Evolutionary conservation across 1,284 basidiomycete genomes (phyloP).

Genomic region (Ustilago vetiveriae): DNA sequence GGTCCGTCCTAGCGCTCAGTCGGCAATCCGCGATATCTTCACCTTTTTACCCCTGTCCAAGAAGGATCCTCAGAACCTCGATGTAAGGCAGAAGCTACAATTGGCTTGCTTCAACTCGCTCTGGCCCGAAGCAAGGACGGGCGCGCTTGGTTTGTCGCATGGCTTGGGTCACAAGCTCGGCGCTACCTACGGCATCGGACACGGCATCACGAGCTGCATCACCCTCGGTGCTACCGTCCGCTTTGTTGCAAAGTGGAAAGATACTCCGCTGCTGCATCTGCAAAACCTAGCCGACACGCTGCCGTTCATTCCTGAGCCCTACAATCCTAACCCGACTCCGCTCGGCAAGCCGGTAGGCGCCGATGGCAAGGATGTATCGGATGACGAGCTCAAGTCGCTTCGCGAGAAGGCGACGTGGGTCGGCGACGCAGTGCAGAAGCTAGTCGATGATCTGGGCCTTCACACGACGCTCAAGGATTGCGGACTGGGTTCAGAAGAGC

Average conservation of each 20-base stretch:
- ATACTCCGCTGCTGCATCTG: conserved; percentile 36
- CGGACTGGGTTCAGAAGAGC: conserved; percentile 73
- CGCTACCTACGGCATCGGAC: conserved; percentile 78
- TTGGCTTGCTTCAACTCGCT: conserved; percentile 79
- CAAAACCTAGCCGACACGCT: conserved; percentile 51
- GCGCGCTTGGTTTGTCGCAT: conserved; percentile 78
- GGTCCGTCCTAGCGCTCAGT: conserved; percentile 61
- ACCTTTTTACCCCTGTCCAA: conserved; percentile 76
- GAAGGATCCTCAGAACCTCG: conserved; percentile 73
- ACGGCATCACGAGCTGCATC: conserved; percentile 83
- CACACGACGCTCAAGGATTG: conserved; percentile 73
- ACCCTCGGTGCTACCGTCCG: conserved; percentile 70
- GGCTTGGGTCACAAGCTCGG: conserved; percentile 75
- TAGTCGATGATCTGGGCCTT: conserved; percentile 74
- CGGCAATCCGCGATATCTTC: conserved; percentile 76
- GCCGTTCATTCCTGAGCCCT: conserved; percentile 49
- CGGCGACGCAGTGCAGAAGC: conserved; percentile 52
- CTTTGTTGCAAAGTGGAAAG: conserved; percentile 19
- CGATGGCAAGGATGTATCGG: not conserved
- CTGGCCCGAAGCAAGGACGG: conserved; percentile 74
- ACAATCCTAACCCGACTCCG: conserved; percentile 18
- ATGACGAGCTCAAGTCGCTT: conserved; percentile 5
- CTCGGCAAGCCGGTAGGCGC: conserved; percentile 9
- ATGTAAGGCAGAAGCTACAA: conserved; percentile 76
- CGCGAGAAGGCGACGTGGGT: conserved; percentile 28